Conservation (phyloP, 495 filamentous ascomycete genomes). For the Neurospora tetraspora region DNA sequence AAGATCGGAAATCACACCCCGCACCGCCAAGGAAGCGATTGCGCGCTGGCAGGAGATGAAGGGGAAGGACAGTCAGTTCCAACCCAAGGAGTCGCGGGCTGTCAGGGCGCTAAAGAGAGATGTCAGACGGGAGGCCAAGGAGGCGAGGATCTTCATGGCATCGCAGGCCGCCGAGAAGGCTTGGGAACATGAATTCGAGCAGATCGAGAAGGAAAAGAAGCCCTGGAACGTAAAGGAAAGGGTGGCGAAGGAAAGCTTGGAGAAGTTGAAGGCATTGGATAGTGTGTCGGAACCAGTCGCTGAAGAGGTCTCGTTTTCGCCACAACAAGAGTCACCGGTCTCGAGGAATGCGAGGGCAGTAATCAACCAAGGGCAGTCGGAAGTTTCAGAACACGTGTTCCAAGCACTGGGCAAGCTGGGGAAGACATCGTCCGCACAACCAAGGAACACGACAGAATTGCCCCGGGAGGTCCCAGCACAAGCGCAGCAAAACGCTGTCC, state of each 20-base stretch:
- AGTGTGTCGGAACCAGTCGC: background rate
- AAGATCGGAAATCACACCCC: background rate
- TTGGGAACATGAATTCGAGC: background rate
- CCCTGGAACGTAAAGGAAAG: background rate
- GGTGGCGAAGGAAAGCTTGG: background rate
- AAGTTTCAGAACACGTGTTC: background rate
- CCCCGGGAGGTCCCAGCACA: background rate
- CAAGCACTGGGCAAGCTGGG: background rate
- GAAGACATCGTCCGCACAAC: background rate
- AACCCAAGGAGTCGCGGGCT: background rate
- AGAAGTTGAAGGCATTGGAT: background rate
- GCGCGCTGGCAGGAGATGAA: background rate
- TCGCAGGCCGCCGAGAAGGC: background rate
- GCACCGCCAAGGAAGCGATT: background rate
- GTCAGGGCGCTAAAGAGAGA: background rate
- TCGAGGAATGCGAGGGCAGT: background rate
- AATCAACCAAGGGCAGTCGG: background rate
- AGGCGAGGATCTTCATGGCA: background rate
- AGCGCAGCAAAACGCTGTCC: background rate
- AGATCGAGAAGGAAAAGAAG: conserved; percentile 2
- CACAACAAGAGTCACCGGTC: background rate
- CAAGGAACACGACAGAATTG: background rate
- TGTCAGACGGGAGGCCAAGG: background rate
- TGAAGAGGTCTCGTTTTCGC: background rate
- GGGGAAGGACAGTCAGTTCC: background rate